Evolutionary conservation across 306 rosid species (phyloP).

Genomic region (Aeschynomene evenia): DNA sequence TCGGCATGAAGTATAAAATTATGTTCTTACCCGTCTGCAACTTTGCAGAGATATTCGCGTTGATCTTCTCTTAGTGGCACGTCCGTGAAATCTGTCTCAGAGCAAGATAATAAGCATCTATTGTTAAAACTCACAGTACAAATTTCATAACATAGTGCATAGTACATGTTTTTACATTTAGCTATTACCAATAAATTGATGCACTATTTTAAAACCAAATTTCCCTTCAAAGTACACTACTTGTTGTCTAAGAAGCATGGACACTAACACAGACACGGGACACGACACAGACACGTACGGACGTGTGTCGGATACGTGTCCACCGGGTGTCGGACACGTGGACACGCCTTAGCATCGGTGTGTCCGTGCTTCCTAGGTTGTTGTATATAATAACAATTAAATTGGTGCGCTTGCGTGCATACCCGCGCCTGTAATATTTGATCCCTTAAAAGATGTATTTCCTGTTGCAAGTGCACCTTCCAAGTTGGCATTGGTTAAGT

Average conservation of each 20-base stretch:
- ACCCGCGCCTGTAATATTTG: constrained; percentile 84
- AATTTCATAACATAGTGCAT: constrained; percentile 3
- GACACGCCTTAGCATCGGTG: no score
- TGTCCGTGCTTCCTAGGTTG: no score
- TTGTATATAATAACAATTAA: background rate
- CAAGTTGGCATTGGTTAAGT: constrained; percentile 85
- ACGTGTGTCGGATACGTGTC: no score
- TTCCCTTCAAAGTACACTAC: constrained; percentile 1
- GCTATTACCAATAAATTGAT: background rate
- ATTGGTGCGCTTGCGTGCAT: constrained; percentile 27
- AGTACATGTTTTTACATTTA: background rate
- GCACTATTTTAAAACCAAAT: constrained; percentile 11
- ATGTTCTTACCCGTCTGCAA: constrained; percentile 77
- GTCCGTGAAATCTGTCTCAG: constrained; percentile 79
- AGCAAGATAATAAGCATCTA: constrained; percentile 22
- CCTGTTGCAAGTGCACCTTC: constrained; percentile 96
- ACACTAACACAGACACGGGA: no score
- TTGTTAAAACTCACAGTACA: background rate
- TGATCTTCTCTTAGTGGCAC: constrained; percentile 97
- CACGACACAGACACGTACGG: no score
- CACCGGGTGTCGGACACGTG: no score
- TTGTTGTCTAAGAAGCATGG: no score
- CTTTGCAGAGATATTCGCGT: constrained; percentile 79
- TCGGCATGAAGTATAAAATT: background rate
- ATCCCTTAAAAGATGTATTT: constrained; percentile 84